These are phyloP conservation scores for Sporothrix pseudoabietina DNA, from an alignment of 2,329 filamentous ascomycete species.

Conservation along the genomic window DNA sequence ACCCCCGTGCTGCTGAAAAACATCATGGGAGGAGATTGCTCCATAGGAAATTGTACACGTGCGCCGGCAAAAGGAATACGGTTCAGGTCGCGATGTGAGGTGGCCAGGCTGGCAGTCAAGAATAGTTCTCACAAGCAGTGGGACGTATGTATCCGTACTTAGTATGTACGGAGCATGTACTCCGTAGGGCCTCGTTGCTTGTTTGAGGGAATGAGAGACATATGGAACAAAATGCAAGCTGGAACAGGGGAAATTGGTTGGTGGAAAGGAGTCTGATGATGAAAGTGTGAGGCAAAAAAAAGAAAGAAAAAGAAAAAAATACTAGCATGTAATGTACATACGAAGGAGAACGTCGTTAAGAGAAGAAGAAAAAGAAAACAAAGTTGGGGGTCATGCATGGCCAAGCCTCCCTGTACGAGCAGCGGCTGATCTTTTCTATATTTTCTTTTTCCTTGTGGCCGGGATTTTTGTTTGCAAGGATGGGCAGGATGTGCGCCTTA, in stretches of 20 bases:
- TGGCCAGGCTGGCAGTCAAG: background rate
- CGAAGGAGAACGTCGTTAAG: background rate
- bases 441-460: background rate
- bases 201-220: background rate
- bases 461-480: constrained; percentile 17
- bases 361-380: background rate
- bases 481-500: background rate
- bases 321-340: background rate
- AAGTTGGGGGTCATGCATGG: constrained; percentile 26
- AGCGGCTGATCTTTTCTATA: background rate
- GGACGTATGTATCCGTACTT: background rate
- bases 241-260: background rate
- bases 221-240: background rate
- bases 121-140: background rate
- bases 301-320: background rate
- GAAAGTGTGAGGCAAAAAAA: background rate
- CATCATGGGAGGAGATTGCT: background rate
- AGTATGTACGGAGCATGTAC: no score
- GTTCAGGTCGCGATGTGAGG: constrained; percentile 7
- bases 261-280: background rate
- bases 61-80: background rate
- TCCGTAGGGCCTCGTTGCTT: background rate
- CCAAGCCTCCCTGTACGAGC: background rate
- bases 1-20: background rate
- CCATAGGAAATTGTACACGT: constrained; percentile 9